A percentile compares a stretch with the other conserved stretches of the same genome.
These are phyloP conservation scores for Tribonema minus DNA, from an alignment of 108 stramenopile species.

Conservation along the genomic window DNA sequence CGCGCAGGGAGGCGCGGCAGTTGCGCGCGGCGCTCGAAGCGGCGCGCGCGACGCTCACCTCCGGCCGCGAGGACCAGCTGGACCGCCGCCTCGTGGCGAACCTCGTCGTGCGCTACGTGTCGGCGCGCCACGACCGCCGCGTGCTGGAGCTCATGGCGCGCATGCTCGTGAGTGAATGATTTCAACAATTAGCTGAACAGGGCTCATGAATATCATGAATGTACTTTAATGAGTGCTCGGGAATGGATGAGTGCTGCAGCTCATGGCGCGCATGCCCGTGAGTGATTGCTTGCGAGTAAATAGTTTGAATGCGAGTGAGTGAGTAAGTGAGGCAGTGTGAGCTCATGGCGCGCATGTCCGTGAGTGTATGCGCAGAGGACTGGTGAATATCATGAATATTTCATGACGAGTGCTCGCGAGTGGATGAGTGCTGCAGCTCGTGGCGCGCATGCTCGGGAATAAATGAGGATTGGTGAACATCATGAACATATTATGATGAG, in stretches of 20 bases:
- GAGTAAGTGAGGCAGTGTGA: neutral
- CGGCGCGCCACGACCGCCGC: neutral
- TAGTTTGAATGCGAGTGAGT: too few relatives aligned
- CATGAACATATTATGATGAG: too few relatives aligned
- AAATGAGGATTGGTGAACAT: too few relatives aligned
- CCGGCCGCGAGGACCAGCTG: neutral
- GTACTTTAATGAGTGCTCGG: too few relatives aligned
- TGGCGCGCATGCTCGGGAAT: too few relatives aligned
- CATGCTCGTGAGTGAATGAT: neutral
- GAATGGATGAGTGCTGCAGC: neutral
- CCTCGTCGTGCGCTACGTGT: neutral
- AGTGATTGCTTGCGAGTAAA: too few relatives aligned
- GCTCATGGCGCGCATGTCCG: neutral
- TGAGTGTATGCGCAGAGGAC: too few relatives aligned
- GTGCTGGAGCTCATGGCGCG: neutral
- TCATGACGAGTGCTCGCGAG: too few relatives aligned
- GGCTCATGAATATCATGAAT: too few relatives aligned
- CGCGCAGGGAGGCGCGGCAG: neutral
- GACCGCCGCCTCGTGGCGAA: neutral
- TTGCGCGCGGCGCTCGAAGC: neutral
- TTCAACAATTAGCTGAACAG: too few relatives aligned
- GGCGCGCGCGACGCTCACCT: neutral
- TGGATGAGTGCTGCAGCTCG: too few relatives aligned
- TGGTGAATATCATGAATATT: too few relatives aligned
- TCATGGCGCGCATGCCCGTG: neutral